Conservation (phyloP, 2,329 filamentous ascomycete species). For the Trichoderma pleuroti region DNA sequence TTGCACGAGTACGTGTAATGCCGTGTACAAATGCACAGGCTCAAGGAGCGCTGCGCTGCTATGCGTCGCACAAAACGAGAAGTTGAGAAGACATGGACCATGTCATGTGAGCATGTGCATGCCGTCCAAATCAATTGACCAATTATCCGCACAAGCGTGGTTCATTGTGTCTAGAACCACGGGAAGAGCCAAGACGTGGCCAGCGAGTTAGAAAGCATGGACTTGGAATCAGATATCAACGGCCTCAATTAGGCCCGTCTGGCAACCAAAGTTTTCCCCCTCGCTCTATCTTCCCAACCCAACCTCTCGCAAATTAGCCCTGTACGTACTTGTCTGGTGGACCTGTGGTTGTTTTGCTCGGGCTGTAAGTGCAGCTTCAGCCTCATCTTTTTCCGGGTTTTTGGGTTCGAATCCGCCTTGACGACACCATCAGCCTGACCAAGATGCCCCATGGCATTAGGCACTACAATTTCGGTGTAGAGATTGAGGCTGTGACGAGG, state of each 20-base stretch:
- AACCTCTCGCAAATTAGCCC: not conserved
- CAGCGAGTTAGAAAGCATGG: slow-evolving; percentile 1
- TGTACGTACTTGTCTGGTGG: not conserved
- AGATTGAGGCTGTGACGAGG: slow-evolving; percentile 38
- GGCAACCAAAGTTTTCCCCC: not conserved
- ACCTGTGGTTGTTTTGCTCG: slow-evolving; percentile 21
- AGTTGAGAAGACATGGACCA: not conserved
- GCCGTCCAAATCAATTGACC: not conserved
- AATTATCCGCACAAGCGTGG: slow-evolving; percentile 3
- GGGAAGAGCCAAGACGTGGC: not conserved
- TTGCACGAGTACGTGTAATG: not conserved
- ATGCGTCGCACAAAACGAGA: not conserved
- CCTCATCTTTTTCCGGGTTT: not conserved
- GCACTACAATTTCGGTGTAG: slow-evolving; percentile 41
- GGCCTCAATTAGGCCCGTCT: not conserved
- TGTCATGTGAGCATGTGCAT: slow-evolving; percentile 8
- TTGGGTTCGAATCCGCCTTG: not conserved
- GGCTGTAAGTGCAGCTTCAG: slow-evolving; percentile 12
- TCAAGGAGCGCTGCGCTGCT: not conserved
- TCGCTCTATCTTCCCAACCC: not conserved
- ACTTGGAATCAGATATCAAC: not conserved
- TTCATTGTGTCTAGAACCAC: not conserved
- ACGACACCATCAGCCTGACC: not conserved
- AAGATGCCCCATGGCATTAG: slow-evolving; percentile 8
- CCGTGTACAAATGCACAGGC: not conserved